Evolutionary conservation across 2,329 filamentous ascomycete genomes (phyloP).

Genomic region (Aureobasidium zeae): DNA sequence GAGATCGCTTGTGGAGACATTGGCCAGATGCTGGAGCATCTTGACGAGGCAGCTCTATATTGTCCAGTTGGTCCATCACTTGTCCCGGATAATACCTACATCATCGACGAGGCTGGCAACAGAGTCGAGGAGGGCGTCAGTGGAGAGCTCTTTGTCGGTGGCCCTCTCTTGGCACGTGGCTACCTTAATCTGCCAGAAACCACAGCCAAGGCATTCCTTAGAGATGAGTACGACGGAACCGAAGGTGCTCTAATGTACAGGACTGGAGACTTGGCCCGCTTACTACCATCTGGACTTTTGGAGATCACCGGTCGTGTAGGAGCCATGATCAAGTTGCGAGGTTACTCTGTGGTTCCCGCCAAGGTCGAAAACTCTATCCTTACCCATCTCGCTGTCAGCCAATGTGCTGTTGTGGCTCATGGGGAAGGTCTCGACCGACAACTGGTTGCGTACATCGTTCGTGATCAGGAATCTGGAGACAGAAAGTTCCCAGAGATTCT

Average conservation of each 20-base stretch:
- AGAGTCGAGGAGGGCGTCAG: constrained; percentile 52
- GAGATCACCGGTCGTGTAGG: constrained; percentile 70
- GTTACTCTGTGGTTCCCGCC: constrained; percentile 67
- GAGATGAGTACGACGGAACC: constrained; percentile 53
- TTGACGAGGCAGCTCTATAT: constrained; percentile 52
- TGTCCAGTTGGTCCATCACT: constrained; percentile 66
- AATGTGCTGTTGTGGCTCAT: constrained; percentile 63
- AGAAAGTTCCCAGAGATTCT: constrained; percentile 58
- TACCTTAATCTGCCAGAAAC: constrained; percentile 74
- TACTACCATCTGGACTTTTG: constrained; percentile 57
- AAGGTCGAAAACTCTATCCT: constrained; percentile 67
- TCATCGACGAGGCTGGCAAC: constrained; percentile 60
- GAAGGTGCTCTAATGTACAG: constrained; percentile 61
- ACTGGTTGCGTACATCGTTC: constrained; percentile 67
- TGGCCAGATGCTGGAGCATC: constrained; percentile 49
- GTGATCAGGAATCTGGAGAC: constrained; percentile 50
- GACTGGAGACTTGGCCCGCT: constrained; percentile 61
- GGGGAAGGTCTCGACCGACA: constrained; percentile 68
- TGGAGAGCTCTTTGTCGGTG: constrained; percentile 69
- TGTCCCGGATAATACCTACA: constrained; percentile 59
- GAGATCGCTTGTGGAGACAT: constrained; percentile 73
- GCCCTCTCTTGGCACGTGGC: constrained; percentile 61
- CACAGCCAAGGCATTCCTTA: constrained; percentile 61
- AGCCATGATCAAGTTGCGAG: constrained; percentile 71
- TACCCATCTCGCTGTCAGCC: constrained; percentile 58